Conservation (phyloP, 768 basidiomycete genomes). For the Lanmaoa pseudosensibilis region DNA sequence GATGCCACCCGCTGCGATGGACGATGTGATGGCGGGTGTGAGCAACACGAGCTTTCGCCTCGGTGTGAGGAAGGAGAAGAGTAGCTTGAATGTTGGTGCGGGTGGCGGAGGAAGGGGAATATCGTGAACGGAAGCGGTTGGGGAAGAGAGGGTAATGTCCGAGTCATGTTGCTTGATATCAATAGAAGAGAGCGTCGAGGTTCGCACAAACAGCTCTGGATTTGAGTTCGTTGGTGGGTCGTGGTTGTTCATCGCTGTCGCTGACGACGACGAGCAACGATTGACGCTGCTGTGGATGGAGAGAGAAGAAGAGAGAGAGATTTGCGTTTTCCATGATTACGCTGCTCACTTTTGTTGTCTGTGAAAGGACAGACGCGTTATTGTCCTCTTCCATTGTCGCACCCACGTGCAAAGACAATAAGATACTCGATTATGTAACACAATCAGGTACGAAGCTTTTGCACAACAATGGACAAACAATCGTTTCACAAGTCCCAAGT, state of each 20-base stretch:
- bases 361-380: slow-evolving; percentile 9
- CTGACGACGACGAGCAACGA: slow-evolving; percentile 28
- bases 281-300: slow-evolving; percentile 2
- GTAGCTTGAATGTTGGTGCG: slow-evolving; percentile 56
- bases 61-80: slow-evolving; percentile 65
- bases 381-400: slow-evolving; percentile 23
- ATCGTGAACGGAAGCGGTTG: slow-evolving; percentile 14
- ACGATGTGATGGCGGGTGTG: slow-evolving; percentile 61
- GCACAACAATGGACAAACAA: slow-evolving; percentile 25
- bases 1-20: slow-evolving; percentile 64
- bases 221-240: slow-evolving; percentile 16
- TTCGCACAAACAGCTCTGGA: slow-evolving; percentile 23
- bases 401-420: slow-evolving; percentile 28
- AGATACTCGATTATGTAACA: slow-evolving; percentile 13
- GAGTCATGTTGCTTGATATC: slow-evolving; percentile 19
- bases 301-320: slow-evolving; percentile 14
- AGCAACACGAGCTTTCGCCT: slow-evolving; percentile 57
- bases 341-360: slow-evolving; percentile 26
- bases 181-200: slow-evolving; percentile 18
- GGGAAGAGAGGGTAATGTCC: slow-evolving; percentile 8
- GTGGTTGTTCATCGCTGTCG: slow-evolving; percentile 34
- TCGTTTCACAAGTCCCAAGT: too few species aligned
- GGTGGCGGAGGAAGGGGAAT: slow-evolving; percentile 29
- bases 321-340: background rate
- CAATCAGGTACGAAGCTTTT: slow-evolving; percentile 16